Percentiles rank a stretch among this genome's conserved stretches.
Conservation (phyloP, 768 basidiomycete genomes). For the Suillus tomentosus region DNA sequence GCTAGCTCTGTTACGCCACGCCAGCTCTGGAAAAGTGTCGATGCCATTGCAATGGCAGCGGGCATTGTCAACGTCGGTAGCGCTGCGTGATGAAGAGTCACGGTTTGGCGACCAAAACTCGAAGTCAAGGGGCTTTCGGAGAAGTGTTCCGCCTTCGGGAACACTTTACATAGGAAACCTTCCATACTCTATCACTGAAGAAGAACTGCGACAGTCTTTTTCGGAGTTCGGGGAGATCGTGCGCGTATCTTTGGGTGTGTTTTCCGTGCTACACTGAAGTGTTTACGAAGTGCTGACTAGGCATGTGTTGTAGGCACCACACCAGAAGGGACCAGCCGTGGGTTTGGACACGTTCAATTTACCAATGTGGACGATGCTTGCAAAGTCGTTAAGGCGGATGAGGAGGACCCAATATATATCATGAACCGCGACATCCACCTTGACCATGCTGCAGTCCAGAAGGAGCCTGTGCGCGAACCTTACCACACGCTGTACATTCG, state of each 20-base stretch:
- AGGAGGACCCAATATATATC: conserved; percentile 50
- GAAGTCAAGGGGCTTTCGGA: conserved; percentile 9
- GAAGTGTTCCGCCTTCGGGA: conserved; percentile 30
- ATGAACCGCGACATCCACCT: conserved; percentile 46
- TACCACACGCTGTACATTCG: conserved; percentile 34
- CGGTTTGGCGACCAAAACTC: neutral
- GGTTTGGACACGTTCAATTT: conserved; percentile 51
- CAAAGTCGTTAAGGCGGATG: conserved; percentile 35
- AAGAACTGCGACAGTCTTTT: conserved; percentile 44
- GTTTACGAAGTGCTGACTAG: neutral
- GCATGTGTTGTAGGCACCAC: conserved; percentile 20
- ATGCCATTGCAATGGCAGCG: conserved; percentile 15
- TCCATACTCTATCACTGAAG: conserved; percentile 47
- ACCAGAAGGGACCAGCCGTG: conserved; percentile 41
- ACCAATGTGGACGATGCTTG: conserved; percentile 38
- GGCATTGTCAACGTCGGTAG: conserved; percentile 22
- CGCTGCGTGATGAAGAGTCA: conserved; percentile 10
- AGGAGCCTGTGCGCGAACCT: conserved; percentile 18
- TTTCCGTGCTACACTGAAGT: neutral
- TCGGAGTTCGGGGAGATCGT: conserved; percentile 44
- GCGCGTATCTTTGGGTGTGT: conserved; percentile 43
- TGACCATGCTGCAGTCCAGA: conserved; percentile 36
- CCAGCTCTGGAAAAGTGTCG: conserved; percentile 2
- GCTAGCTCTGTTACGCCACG: conserved; percentile 15
- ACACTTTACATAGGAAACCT: conserved; percentile 54